A percentile compares a stretch with the other conserved stretches of the same genome.
phyloP scores from a whole-genome alignment of 495 filamentous ascomycete genomes.

The Collariella sp. region DNA sequence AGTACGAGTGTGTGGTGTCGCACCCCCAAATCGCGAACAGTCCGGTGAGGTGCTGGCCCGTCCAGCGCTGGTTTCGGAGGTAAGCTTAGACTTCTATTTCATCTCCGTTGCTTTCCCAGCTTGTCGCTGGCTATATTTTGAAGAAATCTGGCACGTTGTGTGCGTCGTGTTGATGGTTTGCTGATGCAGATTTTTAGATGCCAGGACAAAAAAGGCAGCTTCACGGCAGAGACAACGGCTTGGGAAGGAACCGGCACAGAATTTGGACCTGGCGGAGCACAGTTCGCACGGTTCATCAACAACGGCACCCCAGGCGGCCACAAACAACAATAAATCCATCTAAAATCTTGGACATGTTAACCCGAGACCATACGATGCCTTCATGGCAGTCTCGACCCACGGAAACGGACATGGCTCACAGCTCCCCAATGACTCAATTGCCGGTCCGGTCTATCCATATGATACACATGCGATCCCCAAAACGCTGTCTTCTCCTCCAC shows the following conservation, averaged over 20 bases:
- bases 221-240: conserved; percentile 74
- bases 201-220: conserved; percentile 48
- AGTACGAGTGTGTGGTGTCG: conserved; percentile 68
- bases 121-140: not conserved
- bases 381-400: not conserved
- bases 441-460: conserved; percentile 13
- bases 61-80: conserved; percentile 73
- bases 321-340: not conserved
- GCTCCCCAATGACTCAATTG: conserved; percentile 10
- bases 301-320: not conserved
- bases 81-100: conserved; percentile 39
- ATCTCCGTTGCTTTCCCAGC: conserved; percentile 6
- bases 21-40: conserved; percentile 44
- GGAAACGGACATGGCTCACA: conserved; percentile 9
- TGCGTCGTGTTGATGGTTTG: not conserved
- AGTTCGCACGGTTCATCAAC: not conserved
- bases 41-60: conserved; percentile 59
- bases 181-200: conserved; percentile 46
- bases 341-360: not conserved
- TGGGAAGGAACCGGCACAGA: conserved; percentile 49
- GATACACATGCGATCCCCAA: conserved; percentile 8
- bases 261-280: not conserved
- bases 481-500: not conserved
- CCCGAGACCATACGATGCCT: not conserved
- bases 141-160: not conserved